These are phyloP conservation scores for Boletus holoroseus DNA, from an alignment of 1,284 basidiomycete genomes.

Conservation along the genomic window DNA sequence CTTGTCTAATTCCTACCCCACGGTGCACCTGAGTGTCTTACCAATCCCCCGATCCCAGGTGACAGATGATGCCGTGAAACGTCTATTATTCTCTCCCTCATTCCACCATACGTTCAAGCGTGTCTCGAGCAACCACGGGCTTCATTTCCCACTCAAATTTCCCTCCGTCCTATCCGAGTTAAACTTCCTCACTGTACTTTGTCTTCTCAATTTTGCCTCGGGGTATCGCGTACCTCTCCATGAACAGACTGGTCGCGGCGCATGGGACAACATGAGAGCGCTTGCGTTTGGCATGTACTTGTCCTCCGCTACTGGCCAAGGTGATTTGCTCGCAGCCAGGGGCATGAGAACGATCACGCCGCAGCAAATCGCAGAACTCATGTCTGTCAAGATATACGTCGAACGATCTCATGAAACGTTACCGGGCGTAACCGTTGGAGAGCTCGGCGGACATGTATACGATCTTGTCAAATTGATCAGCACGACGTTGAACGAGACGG, in stretches of 20 bases:
- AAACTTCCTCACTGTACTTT: constrained; percentile 67
- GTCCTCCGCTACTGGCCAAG: constrained; percentile 50
- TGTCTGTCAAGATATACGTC: constrained; percentile 62
- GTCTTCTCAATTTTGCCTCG: constrained; percentile 75
- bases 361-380: constrained; percentile 63
- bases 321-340: constrained; percentile 59
- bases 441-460: constrained; percentile 67
- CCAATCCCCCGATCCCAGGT: constrained; percentile 43
- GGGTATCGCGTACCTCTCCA: constrained; percentile 73
- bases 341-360: constrained; percentile 55
- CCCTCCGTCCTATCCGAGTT: constrained; percentile 63
- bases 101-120: constrained; percentile 60
- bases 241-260: constrained; percentile 62
- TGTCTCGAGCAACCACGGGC: constrained; percentile 58
- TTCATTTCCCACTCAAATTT: constrained; percentile 73
- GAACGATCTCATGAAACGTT: constrained; percentile 70
- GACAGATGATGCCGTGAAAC: constrained; percentile 47
- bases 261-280: constrained; percentile 74
- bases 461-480: constrained; percentile 69
- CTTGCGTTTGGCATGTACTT: constrained; percentile 70
- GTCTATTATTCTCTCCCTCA: constrained; percentile 57
- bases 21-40: constrained; percentile 11
- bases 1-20: background rate
- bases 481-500: constrained; percentile 66
- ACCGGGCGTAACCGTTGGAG: constrained; percentile 68